Base-by-base conservation (phyloP, 2,329 filamentous ascomycete genomes). In the Diaporthe aspalathi region DNA sequence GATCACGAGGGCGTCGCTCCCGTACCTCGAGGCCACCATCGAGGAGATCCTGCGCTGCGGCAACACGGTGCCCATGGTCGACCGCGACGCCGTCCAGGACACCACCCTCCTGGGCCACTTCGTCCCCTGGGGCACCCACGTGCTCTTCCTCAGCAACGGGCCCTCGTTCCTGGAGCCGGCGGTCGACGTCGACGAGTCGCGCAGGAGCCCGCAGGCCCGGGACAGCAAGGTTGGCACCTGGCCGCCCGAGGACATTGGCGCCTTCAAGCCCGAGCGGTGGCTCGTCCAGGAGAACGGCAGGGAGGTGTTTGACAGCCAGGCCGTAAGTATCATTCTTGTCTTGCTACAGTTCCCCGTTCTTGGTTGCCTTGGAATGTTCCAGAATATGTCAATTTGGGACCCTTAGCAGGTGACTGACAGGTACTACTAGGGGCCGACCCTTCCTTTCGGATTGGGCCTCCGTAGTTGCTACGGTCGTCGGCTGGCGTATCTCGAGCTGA, bases 11-110 rank as follows among this genome's bases (percentile, higher is more conserved):
- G 81, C 85, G 67, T 78, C 79, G 0, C 81, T 85, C 3, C 83
- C 82, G 0, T 86, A 82, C 74, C 77, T 85, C 6, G 82, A 85
- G 73, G 84, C 84, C 66, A 80, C 85, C 49, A 84, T 83, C 78
- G 81, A 82, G 66, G 84, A 86, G 75, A 81, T 82, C 0, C 79
- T 86, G 6, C 82, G 84, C 52, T 82, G 80, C 77, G 84, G 84
- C 70, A 82, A 83, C 2, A 82, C 83, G 4, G 84, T 85, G 54
- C 83, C 83, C 29, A 82, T 84, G 79, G 83, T 82, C 2, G 82
- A 84, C n/a, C 81, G 84, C 9, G 78, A 84, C 72, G 80, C 82
- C 0, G 62, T 83, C 38, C 76, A 74, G 5, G 82, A 83, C 32
- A 82, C 84, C 68, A 75, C 72, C 6, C 76, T 86, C 1, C 81